phyloP scores from a whole-genome alignment of 352 stramenopile species.

The Phytopythium boreale region DNA sequence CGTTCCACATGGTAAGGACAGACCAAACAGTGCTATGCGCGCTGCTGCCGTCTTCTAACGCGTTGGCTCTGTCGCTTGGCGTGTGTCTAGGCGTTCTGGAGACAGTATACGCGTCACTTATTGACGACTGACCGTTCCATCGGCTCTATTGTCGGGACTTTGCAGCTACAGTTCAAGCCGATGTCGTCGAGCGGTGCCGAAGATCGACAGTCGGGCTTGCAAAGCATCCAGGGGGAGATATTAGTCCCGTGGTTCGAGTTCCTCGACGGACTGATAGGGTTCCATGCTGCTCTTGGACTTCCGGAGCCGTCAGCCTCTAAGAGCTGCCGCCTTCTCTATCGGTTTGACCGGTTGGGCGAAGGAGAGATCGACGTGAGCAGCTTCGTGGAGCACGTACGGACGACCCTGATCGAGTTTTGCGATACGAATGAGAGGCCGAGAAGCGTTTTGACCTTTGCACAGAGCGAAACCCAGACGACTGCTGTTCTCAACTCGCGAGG shows the following conservation, averaged over 20 bases:
- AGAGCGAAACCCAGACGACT: slow-evolving; percentile 6
- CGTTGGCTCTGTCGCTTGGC: neutral
- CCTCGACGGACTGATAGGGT: slow-evolving; percentile 13
- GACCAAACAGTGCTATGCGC: neutral
- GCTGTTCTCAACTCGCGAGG: slow-evolving; percentile 23
- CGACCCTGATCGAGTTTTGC: neutral
- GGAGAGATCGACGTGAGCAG: slow-evolving; percentile 18
- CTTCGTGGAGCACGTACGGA: slow-evolving; percentile 16
- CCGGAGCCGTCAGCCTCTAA: slow-evolving; percentile 9
- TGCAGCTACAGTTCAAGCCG: neutral
- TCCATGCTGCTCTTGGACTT: slow-evolving; percentile 18
- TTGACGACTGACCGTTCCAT: neutral
- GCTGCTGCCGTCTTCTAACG: neutral
- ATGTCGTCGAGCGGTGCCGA: neutral
- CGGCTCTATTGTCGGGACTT: neutral
- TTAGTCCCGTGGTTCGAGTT: slow-evolving; percentile 23
- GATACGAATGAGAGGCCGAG: neutral
- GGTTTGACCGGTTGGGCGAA: slow-evolving; percentile 26
- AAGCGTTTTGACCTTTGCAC: neutral
- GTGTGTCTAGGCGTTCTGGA: neutral
- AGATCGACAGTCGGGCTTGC: neutral
- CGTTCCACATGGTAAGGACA: slow-evolving; percentile 29
- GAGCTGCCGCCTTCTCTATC: slow-evolving; percentile 41
- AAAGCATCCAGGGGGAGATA: neutral
- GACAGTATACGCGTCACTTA: neutral